These are phyloP conservation scores for Priceomyces melissophilus DNA, from an alignment of 805 yeast genomes.

Conservation along the genomic window DNA sequence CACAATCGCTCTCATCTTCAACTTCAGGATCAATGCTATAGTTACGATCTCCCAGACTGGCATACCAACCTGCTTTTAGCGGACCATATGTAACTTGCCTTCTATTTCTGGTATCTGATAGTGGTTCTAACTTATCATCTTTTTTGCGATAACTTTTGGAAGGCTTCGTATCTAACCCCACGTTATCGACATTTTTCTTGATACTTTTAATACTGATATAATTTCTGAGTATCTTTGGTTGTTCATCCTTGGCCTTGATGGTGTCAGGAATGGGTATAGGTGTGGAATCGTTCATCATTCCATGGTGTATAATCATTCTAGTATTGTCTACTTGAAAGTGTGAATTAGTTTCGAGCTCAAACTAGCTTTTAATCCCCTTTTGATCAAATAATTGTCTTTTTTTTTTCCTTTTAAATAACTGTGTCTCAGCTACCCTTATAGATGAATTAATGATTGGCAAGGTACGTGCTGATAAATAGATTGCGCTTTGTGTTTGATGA, in stretches of 20 bases:
- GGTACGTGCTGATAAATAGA: too few species aligned
- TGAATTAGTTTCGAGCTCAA: too few species aligned
- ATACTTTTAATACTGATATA: constrained; percentile 9
- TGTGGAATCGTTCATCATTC: constrained; percentile 1
- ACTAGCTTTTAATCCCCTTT: too few species aligned
- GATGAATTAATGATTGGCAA: too few species aligned
- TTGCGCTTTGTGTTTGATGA: too few species aligned
- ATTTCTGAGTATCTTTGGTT: constrained; percentile 1
- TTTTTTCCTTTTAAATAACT: too few species aligned
- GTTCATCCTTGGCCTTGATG: neutral
- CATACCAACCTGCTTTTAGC: constrained; percentile 2
- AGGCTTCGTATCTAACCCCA: constrained; percentile 1
- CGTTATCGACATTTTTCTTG: constrained; percentile 5
- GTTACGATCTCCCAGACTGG: neutral
- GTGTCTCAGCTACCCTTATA: too few species aligned
- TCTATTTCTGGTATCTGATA: neutral
- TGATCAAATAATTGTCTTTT: too few species aligned
- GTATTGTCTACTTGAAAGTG: too few species aligned
- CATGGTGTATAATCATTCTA: too few species aligned
- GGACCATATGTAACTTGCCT: constrained; percentile 2
- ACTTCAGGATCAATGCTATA: neutral
- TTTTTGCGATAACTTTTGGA: neutral
- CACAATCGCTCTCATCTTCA: constrained; percentile 3
- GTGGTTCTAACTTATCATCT: too few species aligned
- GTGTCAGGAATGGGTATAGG: constrained; percentile 3